Evolutionary conservation across 164 flowering plant species (phyloP), one percentile per base, ranked within the genome.

Genomic region (Magnolia kwangsiensis): DNA sequence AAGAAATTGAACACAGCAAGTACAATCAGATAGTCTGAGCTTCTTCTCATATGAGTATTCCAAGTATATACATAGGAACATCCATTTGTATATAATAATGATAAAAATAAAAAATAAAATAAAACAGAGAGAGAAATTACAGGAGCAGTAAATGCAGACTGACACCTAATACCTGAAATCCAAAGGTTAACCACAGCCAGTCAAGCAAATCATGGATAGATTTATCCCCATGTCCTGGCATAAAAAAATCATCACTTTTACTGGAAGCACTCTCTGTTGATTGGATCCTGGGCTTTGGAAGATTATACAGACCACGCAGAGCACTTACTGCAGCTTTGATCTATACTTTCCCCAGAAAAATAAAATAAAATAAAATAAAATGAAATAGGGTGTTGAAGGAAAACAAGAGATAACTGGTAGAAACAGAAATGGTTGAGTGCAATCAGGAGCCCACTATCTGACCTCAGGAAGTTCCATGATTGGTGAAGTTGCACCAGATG

Each of bases 401-500:
- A 55, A 55, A 18, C 29, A 20, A 68, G 21, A 51, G 45, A 55
- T 29, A 55, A 55, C 61, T 16, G 18, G 61, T 11, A 16, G 61
- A 61, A 2, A 8, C 37, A 19, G 51, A 51, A 23, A 37, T 1
- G 24, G 21, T 37, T 19, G 64, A 4, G 13, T 19, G 55, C 19
- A 24, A n/a, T 11, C 67, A 61, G 45, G 51, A 70, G 37, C 18
- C 74, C 79, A 14, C 61, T 49, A 59, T 69, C 82, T 72, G 77
- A 96, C 99, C 98, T 96, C 98, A 72, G 98, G 91, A 81, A 96
- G 90, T 82, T 90, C 91, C 99, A 96, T 90, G 51, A 94, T 91
- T 76, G 92, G 86, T 66, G 97, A 89, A 82, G 89, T 88, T 51
- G 82, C 86, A n/a, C 92, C 97, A 77, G 84, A 78, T 50, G 92